Evolutionary conservation across 2,329 filamentous ascomycete species (phyloP).

Genomic region (Penicillium corylophilum): DNA sequence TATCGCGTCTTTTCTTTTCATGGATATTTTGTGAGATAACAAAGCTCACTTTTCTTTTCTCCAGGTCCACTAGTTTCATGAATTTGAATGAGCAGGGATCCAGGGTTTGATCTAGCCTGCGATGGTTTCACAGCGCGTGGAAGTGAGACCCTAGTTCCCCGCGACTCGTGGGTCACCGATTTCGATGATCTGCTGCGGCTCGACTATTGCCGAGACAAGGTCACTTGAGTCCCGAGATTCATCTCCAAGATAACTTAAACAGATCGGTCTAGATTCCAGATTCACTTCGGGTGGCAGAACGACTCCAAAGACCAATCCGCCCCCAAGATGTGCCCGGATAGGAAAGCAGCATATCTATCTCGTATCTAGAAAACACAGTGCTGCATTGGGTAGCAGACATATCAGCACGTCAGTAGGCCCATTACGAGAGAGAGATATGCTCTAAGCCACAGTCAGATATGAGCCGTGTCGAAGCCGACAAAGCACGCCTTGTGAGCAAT

Average conservation of each 20-base stretch:
- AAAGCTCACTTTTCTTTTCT: background rate
- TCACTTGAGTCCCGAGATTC: background rate
- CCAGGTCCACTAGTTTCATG: background rate
- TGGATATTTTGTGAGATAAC: background rate
- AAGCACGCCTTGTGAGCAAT: background rate
- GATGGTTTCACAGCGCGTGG: constrained; percentile 16
- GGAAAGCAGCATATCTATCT: background rate
- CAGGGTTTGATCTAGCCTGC: constrained; percentile 1
- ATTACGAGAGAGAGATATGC: background rate
- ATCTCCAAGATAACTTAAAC: background rate
- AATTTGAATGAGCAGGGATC: background rate
- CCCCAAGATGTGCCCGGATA: background rate
- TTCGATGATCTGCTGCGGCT: constrained; percentile 13
- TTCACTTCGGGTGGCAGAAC: background rate
- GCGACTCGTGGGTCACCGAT: constrained; percentile 16
- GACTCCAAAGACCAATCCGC: background rate
- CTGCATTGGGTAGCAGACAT: background rate
- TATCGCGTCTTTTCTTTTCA: background rate
- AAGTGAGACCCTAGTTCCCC: constrained; percentile 20
- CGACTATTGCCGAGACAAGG: constrained; percentile 1
- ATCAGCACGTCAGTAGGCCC: background rate
- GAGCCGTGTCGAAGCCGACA: background rate
- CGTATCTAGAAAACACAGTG: constrained; percentile 4
- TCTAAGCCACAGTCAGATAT: background rate
- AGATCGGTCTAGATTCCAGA: constrained; percentile 9